Base-by-base conservation (phyloP, 2,329 filamentous ascomycete genomes). In the Sphaerulina musiva region DNA sequence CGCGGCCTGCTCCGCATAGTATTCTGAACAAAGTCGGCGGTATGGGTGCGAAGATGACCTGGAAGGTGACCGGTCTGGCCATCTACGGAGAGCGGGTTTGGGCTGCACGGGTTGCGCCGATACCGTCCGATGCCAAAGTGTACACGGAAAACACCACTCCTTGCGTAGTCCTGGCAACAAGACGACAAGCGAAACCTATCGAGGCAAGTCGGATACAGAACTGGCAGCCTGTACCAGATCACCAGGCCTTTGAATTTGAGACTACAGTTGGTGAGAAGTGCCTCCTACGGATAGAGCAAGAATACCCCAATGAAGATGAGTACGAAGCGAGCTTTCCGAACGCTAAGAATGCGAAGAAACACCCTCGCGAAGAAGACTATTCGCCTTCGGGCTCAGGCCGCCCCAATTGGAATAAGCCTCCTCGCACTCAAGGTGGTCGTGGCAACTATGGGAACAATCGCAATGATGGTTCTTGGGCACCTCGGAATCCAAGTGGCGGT, bases 191-290 rank as follows among this genome's bases (percentile, higher is more conserved):
- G 2, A 83, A 85, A 39, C 88, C 89, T 0, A 81, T 85, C 51
- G 91, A 96, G 64, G 91, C 89, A 12, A 80, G 79, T 52, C 85
- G 84, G 65, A 96, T 97, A 55, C 81, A 84, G 51, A 84, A 86
- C 59, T 97, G 92, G 93, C 81, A 87, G 58, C 83, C 88, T 4
- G 78, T 95, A 3, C 73, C 85, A 0, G 75, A 80, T 4, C 84
- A 89, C 6, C 82, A 87, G 64, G 78, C 83, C 0, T 83, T 91
- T 65, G 78, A 83, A 5, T 90, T 97, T 64, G 88, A 95, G 59
- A 90, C 87, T 0, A 83, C 82, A 0, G 88, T 97, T 1, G 87
- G 87, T 14, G 91, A 97, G 72, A 95, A 95, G 73, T 82, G 89
- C 12, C 78, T 93, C 59, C 73, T 97, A 48, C 81, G 87, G 1